Conservation (phyloP, 305 asterid species). For the Coffea humblotiana region DNA sequence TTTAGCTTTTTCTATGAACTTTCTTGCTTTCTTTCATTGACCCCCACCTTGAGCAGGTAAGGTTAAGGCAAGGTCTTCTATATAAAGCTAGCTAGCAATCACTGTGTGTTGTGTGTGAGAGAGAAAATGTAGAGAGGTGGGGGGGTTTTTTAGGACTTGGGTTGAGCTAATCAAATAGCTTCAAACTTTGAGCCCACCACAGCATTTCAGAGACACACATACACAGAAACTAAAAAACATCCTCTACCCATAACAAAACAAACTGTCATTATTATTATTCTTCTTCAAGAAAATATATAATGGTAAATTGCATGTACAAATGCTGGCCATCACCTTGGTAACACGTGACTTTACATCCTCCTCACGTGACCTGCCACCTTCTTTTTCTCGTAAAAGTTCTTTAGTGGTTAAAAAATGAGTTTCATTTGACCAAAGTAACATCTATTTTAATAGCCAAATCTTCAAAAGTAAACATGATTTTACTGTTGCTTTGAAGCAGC, state of each 20-base stretch:
- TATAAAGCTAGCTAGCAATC: slow-evolving; percentile 12
- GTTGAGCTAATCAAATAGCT: slow-evolving; percentile 15
- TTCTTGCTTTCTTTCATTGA: slow-evolving; percentile 36
- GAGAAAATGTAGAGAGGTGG: slow-evolving; percentile 6
- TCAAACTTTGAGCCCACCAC: slow-evolving; percentile 31
- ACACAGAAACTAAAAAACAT: slow-evolving; percentile 20
- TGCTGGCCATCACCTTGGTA: slow-evolving; percentile 4
- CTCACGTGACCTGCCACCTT: slow-evolving; percentile 27
- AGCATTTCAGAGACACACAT: slow-evolving; percentile 8
- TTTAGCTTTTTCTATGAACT: slow-evolving; percentile 27
- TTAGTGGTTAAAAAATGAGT: slow-evolving; percentile 14
- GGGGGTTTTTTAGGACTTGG: background rate
- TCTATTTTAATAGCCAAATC: background rate
- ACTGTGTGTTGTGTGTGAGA: slow-evolving; percentile 11
- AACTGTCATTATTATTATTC: slow-evolving; percentile 24
- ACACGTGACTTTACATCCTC: slow-evolving; percentile 28
- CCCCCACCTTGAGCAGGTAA: slow-evolving; percentile 47
- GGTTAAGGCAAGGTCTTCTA: slow-evolving; percentile 35
- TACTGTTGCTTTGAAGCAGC: slow-evolving; percentile 17
- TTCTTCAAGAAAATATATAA: slow-evolving; percentile 6
- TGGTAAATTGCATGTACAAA: slow-evolving; percentile 29
- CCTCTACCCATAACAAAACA: slow-evolving; percentile 20
- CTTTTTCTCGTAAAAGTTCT: background rate
- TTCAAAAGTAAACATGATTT: slow-evolving; percentile 26
- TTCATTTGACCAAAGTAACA: slow-evolving; percentile 27